Conservation (phyloP, 1,284 basidiomycete genomes). For the Moesziomyces parantarcticus region DNA sequence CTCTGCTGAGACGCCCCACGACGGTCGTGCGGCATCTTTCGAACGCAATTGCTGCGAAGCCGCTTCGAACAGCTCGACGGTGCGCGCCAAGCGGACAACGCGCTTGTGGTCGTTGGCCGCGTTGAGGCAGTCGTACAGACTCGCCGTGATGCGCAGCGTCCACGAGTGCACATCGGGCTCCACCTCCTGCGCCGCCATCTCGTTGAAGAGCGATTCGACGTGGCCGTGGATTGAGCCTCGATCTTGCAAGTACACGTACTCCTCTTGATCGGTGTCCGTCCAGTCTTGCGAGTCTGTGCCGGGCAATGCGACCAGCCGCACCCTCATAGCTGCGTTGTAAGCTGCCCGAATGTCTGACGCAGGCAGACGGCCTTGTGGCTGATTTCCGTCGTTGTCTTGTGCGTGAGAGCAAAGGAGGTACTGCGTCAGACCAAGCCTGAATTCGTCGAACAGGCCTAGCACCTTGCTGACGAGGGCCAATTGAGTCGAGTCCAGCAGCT, state of each 20-base stretch:
- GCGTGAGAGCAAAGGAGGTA: conserved; percentile 12
- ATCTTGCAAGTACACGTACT: neutral
- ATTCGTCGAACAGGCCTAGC: conserved; percentile 41
- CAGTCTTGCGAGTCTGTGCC: neutral
- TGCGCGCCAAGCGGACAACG: neutral
- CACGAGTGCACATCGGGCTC: conserved; percentile 34
- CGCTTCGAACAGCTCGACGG: conserved; percentile 10
- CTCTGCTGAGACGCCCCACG: neutral
- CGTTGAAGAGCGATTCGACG: conserved; percentile 26
- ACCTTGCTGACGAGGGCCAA: conserved; percentile 11
- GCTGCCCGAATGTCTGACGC: conserved; percentile 19
- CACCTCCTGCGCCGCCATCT: conserved; percentile 23
- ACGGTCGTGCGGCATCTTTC: conserved; percentile 2
- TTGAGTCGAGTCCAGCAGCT: neutral
- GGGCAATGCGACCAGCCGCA: neutral
- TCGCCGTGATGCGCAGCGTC: conserved; percentile 19
- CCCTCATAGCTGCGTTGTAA: conserved; percentile 41
- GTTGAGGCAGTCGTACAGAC: conserved; percentile 14
- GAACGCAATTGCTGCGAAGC: conserved; percentile 5
- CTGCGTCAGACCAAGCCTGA: conserved; percentile 36
- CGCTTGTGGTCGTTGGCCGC: conserved; percentile 1
- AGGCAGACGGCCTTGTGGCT: neutral
- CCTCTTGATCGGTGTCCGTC: neutral
- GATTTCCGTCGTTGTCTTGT: neutral
- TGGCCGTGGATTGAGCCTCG: conserved; percentile 4